Percentiles rank a stretch among this genome's conserved stretches.
These are phyloP conservation scores for Lumnitzera racemosa DNA, from an alignment of 345 rosid genomes.

Conservation along the genomic window DNA sequence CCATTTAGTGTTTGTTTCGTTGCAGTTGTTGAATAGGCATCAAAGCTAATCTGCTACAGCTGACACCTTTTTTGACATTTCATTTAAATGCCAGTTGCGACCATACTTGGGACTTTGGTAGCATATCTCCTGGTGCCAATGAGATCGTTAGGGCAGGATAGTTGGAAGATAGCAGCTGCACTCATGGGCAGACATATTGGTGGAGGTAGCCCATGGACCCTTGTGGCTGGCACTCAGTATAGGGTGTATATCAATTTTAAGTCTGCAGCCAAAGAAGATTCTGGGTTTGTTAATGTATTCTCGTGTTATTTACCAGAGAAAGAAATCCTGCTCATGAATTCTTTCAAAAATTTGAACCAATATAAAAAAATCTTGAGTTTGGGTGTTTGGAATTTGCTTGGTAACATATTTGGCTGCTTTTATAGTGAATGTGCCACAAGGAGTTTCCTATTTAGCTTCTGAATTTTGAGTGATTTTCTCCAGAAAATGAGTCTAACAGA, in stretches of 20 bases:
- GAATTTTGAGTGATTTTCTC: no score
- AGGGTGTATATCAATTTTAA: neutral
- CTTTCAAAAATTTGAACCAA: no score
- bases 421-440: no score
- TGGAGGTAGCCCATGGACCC: slow-evolving; percentile 18
- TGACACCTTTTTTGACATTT: neutral
- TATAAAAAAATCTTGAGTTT: no score
- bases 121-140: slow-evolving; percentile 69
- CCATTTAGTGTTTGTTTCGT: no score
- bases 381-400: no score
- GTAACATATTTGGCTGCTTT: no score
- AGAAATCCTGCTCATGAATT: no score
- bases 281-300: neutral
- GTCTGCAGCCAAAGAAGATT: neutral
- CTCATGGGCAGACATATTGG: slow-evolving; percentile 83
- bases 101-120: slow-evolving; percentile 59
- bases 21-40: no score
- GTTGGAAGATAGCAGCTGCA: slow-evolving; percentile 92
- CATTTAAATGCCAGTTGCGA: slow-evolving; percentile 49
- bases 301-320: no score
- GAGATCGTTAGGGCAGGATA: slow-evolving; percentile 84
- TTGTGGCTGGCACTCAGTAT: neutral
- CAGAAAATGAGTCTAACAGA: no score
- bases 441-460: no score
- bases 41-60: neutral